A percentile compares a stretch with the other conserved stretches of the same genome.
Evolutionary conservation across 768 basidiomycete genomes (phyloP).

Genomic region (Lactarius deliciosus): DNA sequence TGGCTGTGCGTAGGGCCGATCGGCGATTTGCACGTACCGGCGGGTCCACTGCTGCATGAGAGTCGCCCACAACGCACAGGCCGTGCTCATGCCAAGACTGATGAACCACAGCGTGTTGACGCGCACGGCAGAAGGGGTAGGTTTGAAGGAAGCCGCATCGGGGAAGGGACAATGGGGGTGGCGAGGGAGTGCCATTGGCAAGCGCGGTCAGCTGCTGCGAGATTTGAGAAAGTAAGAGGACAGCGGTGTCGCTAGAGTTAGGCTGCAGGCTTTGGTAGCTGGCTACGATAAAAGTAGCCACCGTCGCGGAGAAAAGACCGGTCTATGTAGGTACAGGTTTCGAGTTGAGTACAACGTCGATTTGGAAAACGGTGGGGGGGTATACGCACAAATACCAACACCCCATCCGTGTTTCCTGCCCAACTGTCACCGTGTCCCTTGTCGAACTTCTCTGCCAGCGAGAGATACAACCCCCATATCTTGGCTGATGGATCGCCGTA

Average conservation of each 20-base stretch:
- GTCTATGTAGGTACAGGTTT: slow-evolving; percentile 22
- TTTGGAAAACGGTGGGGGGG: not conserved
- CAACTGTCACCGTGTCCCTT: slow-evolving; percentile 25
- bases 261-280: slow-evolving; percentile 28
- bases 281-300: slow-evolving; percentile 30
- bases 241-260: slow-evolving; percentile 17
- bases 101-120: slow-evolving; percentile 27
- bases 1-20: slow-evolving; percentile 18
- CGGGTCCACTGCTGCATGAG: slow-evolving; percentile 29
- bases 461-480: slow-evolving; percentile 25
- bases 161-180: not conserved
- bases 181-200: not conserved
- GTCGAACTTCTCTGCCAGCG: slow-evolving; percentile 22
- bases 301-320: slow-evolving; percentile 32
- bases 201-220: slow-evolving; percentile 20
- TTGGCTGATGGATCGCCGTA: slow-evolving; percentile 19
- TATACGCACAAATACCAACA: slow-evolving; percentile 25
- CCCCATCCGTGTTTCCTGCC: slow-evolving; percentile 28
- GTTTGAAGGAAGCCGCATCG: not conserved
- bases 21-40: slow-evolving; percentile 21
- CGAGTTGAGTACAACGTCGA: not conserved
- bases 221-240: slow-evolving; percentile 23
- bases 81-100: slow-evolving; percentile 21
- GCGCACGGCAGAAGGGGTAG: slow-evolving; percentile 11
- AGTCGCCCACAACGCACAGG: slow-evolving; percentile 27